phyloP scores from a whole-genome alignment of 2,329 filamentous ascomycete genomes.

The Talaromyces sp. region DNA sequence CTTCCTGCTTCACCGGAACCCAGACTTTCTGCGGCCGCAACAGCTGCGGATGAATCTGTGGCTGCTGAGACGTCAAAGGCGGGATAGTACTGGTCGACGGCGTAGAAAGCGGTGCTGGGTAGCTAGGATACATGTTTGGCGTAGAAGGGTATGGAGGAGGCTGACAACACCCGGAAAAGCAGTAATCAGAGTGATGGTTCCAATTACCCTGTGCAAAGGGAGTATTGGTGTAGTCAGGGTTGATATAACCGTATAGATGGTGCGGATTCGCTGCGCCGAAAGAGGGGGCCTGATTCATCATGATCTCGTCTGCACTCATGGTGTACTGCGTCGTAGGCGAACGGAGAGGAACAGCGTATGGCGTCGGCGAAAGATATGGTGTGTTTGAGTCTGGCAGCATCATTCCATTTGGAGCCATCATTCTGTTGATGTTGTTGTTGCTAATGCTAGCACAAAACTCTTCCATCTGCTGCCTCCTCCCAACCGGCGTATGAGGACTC shows the following conservation, averaged over 20 bases:
- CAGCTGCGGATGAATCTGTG: neutral
- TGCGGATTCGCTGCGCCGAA: neutral
- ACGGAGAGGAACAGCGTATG: neutral
- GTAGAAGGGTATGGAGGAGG: neutral
- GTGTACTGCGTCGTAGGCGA: neutral
- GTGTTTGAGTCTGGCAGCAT: neutral
- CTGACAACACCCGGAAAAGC: conserved; percentile 8
- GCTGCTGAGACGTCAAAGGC: neutral
- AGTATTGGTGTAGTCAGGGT: neutral
- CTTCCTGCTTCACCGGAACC: conserved; percentile 20
- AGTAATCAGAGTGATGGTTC: neutral
- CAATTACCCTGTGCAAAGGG: neutral
- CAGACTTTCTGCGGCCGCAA: conserved; percentile 15
- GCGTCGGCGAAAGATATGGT: neutral
- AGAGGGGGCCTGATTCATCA: neutral
- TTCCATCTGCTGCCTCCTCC: neutral
- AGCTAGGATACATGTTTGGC: neutral
- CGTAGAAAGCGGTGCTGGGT: neutral
- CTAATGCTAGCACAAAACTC: neutral
- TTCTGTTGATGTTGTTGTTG: neutral
- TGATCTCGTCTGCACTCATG: neutral
- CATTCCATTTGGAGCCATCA: neutral
- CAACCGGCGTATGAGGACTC: neutral
- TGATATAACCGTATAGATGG: neutral
- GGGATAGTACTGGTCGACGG: neutral